Evolutionary conservation across 495 filamentous ascomycete species (phyloP), one percentile per base, ranked within the genome.

Genomic region (Tuber indicum): DNA sequence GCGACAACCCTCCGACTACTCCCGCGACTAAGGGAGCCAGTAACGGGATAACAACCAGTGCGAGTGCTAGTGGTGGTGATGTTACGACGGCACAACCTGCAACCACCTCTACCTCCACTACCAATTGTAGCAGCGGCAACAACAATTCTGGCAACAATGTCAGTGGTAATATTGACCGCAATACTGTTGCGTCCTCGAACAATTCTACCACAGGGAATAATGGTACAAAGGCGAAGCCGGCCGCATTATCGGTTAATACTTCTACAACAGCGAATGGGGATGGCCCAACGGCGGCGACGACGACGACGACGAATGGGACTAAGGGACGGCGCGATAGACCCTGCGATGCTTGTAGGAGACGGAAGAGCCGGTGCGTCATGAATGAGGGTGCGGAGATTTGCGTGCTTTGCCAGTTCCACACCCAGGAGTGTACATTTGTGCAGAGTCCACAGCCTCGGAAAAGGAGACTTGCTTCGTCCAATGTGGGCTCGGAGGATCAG

Each of bases 361-460:
- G 94, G 83, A 94, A 94, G 85, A 93, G 91, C 81, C 91, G 94
- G 81, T 99, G 96, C 86, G 93, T 96, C 75, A 92, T 97, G 85
- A 92, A 94, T 83, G 89, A 90, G 70, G 90, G 90, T 42, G 88
- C 90, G 49, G 87, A 88, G 43, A 87, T 86, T 81, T 92, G 90
- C 83, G 86, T 90, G 75, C 86, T 90, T 47, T 92, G 90, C 83
- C 87, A 89, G 83, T 87, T 88, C 83, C 88, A 87, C 79, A 88
- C 87, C 69, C 87, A 88, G 81, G 88, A 89, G 43, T 92, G 90
- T 82, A 91, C 90, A 10, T 87, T 91, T 84, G 85, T 87, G 45
- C 88, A 89, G 71, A 92, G 93, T 75, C 87, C 89, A 39, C 89
- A 89, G 75, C 88, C 90, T 46, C 89, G 91, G 86, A 97, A 92